These are phyloP conservation scores for Ogataea philodendri DNA, from an alignment of 805 yeast genomes.

Conservation along the genomic window DNA sequence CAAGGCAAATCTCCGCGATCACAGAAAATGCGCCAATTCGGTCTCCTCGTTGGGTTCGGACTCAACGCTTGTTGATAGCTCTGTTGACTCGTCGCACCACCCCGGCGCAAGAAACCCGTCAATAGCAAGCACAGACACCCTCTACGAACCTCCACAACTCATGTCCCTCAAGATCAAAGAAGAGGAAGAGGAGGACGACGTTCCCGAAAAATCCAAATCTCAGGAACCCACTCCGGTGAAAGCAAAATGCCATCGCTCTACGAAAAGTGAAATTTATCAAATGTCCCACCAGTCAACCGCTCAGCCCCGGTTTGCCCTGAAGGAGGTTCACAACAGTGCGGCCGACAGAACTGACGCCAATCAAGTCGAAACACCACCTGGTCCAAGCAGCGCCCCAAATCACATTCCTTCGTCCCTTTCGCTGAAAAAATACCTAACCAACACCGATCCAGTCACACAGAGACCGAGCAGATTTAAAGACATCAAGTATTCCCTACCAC, in stretches of 20 bases:
- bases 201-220: conserved; percentile 6
- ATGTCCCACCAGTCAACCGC: conserved; percentile 6
- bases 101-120: conserved; percentile 14
- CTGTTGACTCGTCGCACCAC: conserved; percentile 1
- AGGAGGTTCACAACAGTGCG: conserved; percentile 5
- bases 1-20: conserved; percentile 7
- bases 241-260: conserved; percentile 19
- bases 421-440: conserved; percentile 19
- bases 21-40: conserved; percentile 21
- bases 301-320: conserved; percentile 9
- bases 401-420: conserved; percentile 6
- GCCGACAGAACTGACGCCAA: conserved; percentile 3
- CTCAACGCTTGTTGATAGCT: conserved; percentile 19
- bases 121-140: conserved; percentile 23
- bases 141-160: conserved; percentile 20
- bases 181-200: conserved; percentile 16
- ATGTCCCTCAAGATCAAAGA: conserved; percentile 19
- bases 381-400: conserved; percentile 1
- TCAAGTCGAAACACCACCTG: not conserved
- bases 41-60: conserved; percentile 25
- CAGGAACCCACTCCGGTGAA: conserved; percentile 14
- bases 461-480: conserved; percentile 26
- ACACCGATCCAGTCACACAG: conserved; percentile 16
- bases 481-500: conserved; percentile 22
- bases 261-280: conserved; percentile 19